Conservation (phyloP, 176 grass and related monocot species). For the Cenchrus purpureus region DNA sequence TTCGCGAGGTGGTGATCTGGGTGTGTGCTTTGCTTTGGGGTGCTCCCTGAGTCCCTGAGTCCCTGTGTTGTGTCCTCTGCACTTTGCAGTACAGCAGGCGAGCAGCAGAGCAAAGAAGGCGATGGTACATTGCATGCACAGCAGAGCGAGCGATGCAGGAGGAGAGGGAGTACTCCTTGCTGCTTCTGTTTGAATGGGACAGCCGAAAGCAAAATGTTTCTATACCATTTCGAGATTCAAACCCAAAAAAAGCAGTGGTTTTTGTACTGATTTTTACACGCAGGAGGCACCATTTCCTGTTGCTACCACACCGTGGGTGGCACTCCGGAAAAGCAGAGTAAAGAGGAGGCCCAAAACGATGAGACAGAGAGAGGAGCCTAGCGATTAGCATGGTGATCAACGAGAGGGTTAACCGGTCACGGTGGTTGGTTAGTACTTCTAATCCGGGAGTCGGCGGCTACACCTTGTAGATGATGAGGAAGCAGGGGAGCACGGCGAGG, state of each 20-base stretch:
- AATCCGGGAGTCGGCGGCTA: slow-evolving; percentile 6
- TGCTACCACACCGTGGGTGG: slow-evolving; percentile 11
- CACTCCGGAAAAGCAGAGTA: slow-evolving; percentile 43
- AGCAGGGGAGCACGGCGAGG: slow-evolving; percentile 70
- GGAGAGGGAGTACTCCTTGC: too few species aligned
- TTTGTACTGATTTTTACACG: slow-evolving; percentile 61
- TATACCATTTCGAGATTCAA: slow-evolving; percentile 55
- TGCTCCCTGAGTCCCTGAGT: too few species aligned
- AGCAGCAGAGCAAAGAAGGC: slow-evolving; percentile 27
- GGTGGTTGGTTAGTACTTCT: slow-evolving; percentile 17
- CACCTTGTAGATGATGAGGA: slow-evolving; percentile 72
- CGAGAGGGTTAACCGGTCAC: slow-evolving; percentile 33
- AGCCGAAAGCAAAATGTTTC: slow-evolving; percentile 41
- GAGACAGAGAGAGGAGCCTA: background rate
- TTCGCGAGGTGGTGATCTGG: background rate
- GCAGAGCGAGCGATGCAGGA: background rate
- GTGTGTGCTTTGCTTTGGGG: too few species aligned
- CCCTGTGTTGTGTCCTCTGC: slow-evolving; percentile 2
- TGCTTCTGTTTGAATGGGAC: slow-evolving; percentile 37
- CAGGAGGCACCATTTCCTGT: slow-evolving; percentile 19
- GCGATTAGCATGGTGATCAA: slow-evolving; percentile 24
- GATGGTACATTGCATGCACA: slow-evolving; percentile 6
- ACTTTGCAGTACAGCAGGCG: slow-evolving; percentile 29
- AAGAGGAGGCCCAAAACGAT: slow-evolving; percentile 25
- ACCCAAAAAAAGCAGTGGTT: slow-evolving; percentile 31